Base-by-base conservation (phyloP, 2,329 filamentous ascomycete species). In the Incumbomyces lentus region DNA sequence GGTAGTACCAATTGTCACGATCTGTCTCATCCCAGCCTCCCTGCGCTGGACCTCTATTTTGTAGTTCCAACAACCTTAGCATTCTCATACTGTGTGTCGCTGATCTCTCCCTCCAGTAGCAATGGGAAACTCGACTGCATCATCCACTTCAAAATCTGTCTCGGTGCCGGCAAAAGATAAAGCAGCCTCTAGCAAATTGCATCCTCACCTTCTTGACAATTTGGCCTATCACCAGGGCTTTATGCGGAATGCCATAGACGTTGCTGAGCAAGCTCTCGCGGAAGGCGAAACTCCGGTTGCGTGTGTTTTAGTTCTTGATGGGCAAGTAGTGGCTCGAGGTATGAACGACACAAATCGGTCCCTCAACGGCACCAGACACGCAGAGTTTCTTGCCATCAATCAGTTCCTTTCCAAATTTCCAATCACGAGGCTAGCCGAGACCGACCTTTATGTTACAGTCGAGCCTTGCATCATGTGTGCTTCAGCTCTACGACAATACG, bases 401-500 rank as follows among this genome's bases (percentile, higher is more conserved):
- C 68, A 78, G 52, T 78, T 84, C 54, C 69, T 85, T 38, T 68
- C 74, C 17, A 74, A 73, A 44, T 75, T 92, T 54, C 75, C 82
- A 44, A 75, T 78, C 30, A 75, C 74, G 11, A 77, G 90, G 52
- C 72, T 96, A 55, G 72, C 71, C 33, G 78, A 89, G 53, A 84
- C 81, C 8, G 80, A 84, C 59, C 78, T 98, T 43, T 98, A 98
- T 65, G 92, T 98, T 40, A 98, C 92, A 0, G 90, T 98, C 45
- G 93, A 98, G 67, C 92, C 92, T 3, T 98, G 92, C 64, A 87
- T 98, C 68, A 98, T 98, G 92, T 98, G 92, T 62, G 92, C 92
- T 11, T 93, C 88, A 6, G 79, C 93, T 44, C 75, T 98, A 42
- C 80, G 88, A 43, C 93, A 98, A 65, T 82, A 93, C 54, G 78